Base-by-base conservation (phyloP, 192 early-diverging fungal genomes). In the Powellomyces hirtus region DNA sequence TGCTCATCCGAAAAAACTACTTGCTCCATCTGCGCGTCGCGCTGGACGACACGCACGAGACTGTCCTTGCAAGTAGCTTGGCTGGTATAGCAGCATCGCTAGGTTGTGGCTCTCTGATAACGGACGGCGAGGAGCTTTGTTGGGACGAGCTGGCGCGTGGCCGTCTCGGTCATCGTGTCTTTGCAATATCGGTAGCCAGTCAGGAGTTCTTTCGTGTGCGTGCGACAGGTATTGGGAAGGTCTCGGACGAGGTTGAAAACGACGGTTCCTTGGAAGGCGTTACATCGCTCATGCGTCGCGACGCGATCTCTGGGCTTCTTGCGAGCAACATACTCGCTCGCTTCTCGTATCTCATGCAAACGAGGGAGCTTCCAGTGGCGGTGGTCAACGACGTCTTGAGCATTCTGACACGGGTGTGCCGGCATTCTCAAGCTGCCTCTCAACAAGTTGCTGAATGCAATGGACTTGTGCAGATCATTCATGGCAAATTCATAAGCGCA, bases 11-110 rank as follows among this genome's bases (percentile, higher is more conserved):
- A 29, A 74, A 73, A 31, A 78, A 80, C 24, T 63, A 79, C 1
- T 60, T 79, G 37, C 62, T 87, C 1, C 79, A 87, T 60, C 67
- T 90, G 46, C 77, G 90, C 37, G 76, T 85, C 22, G 87, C 86
- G 8, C 55, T 91, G 60, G 90, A 91, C 60, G 90, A 89, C 44
- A 79, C 77, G 46, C 74, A 84, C 26, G 78, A 85, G n/a, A 77
- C 82, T 4, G 90, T 84, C 14, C 37, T 87, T 4, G 75, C 79
- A 0, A 80, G 72, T 34, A 78, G 85, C 1, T 52, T 90, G 27
- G 70, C 75, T 31, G 78, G 80, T 0, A 26, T 89, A 0, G 71
- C 69, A 29, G 65, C 84, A 10, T 24, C 40, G 18, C 26, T 58
- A 71, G 86, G 78, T 4, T 77, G 24, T 5, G 70, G 70, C 5